Evolutionary conservation across 805 yeast genomes (phyloP), one percentile per base, ranked within the genome.

Genomic region (Zygoascus bituminiphila): DNA sequence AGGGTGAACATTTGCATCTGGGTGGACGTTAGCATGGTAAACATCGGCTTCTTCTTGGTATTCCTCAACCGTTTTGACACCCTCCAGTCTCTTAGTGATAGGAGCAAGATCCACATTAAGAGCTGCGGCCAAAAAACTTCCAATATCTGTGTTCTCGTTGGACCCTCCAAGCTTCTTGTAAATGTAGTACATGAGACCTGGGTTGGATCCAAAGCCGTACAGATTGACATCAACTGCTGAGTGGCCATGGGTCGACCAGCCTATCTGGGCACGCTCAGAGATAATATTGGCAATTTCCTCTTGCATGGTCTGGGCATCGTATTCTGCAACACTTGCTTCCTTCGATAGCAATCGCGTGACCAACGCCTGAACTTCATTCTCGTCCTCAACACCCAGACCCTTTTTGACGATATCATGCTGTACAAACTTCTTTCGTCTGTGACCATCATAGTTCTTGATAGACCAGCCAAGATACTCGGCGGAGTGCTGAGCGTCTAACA

Each of bases 221-320:
- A 91, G 84, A 60, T 91, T 89, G 33, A 89, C 58, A 65, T 89
- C 98, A 14, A 89, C 96, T 0, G 96, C 96, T 19, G 95, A 82
- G 65, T 89, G 98, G 25, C 97, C 98, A 60, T 88, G 95, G 0
- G 97, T 89, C 8, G 95, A 75, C 96, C 96, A 89, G n/a, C 96
- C 97, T 15, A 88, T 78, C 64, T 84, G 84, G 0, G 97, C 88
- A 54, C 95, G 77, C n/a, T 67, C 59, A 0, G 95, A 84, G 9
- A 88, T 76, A 76, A 89, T 76, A 48, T 80, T 73, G 59, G 85
- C 83, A 49, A 88, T 64, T 36, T 72, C 67, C 51, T 79, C 79
- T 51, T 63, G 68, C 36, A 41, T 19, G 12, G 17, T n/a, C 31
- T n/a, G 19, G 6, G 36, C 5, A 15, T 41, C 35, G 14, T 41